Evolutionary conservation across 2,329 filamentous ascomycete genomes (phyloP), one percentile per base, ranked within the genome.

Genomic region (Malbranchea cinnamomea): DNA sequence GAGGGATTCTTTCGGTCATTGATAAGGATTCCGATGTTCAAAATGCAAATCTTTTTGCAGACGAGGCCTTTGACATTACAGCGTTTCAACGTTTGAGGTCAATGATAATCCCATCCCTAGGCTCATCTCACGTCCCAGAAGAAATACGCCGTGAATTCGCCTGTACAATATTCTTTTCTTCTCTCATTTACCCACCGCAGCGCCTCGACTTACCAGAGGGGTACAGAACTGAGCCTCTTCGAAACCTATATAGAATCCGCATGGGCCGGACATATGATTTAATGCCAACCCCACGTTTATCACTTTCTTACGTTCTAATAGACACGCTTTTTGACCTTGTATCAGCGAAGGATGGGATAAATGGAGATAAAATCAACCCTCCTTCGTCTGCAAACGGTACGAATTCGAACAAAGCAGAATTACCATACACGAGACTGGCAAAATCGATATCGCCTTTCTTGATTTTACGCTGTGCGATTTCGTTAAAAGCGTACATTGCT

Each of bases 401-500:
- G 28, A 14, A 21, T 14, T 2, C 11, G 16, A 9, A 24, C 19
- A 12, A 16, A 38, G n/a, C 40, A 24, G 52, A 52, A 11, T 44
- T 50, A 2, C 50, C 63, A 7, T 60, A 64, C 35, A 53, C 69
- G 23, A 64, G 71, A 8, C 71, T 95, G 10, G 79, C 87, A 0
- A 68, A 74, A 46, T 78, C 78, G 3, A 71, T 77, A 1, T 77
- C 81, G 0, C 83, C 83, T 0, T 87, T 82, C 44, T 65, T 95
- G 2, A 77, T 95, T 25, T 61, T 93, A 2, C 74, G 89, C 2
- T 74, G 79, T 8, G 83, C 80, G 0, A 62, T 93, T 10, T 75
- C 81, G 0, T 57, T 95, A n/a, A 75, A 82, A 33, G 66, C 76
- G 1, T 95, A 92, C 48, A 75, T 91, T 26, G 80, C 84, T 3